A percentile compares a stretch with the other conserved stretches of the same genome.
phyloP scores from a whole-genome alignment of 495 filamentous ascomycete genomes.

The Aspergillus bridgeri region DNA sequence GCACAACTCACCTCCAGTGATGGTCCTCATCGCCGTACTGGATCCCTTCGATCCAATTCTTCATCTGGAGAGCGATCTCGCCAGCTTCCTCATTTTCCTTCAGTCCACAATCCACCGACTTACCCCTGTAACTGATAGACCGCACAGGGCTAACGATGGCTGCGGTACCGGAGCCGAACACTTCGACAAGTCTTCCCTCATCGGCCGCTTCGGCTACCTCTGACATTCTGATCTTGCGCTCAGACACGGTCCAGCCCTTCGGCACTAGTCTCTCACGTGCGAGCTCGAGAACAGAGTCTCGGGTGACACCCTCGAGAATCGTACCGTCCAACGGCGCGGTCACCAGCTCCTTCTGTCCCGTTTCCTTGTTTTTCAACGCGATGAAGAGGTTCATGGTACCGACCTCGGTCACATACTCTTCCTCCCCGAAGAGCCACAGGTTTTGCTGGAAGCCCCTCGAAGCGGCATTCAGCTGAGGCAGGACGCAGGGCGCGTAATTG shows the following conservation, averaged over 20 bases:
- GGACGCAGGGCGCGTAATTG: constrained; percentile 95
- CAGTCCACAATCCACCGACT: constrained; percentile 74
- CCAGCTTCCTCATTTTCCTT: constrained; percentile 78
- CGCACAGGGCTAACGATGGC: constrained; percentile 72
- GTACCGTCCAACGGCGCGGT: constrained; percentile 94
- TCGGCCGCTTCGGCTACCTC: constrained; percentile 74
- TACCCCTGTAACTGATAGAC: constrained; percentile 78
- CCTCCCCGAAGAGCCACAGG: constrained; percentile 91
- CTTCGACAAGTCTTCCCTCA: constrained; percentile 85
- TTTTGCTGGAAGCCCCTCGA: constrained; percentile 94
- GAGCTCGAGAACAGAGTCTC: constrained; percentile 80
- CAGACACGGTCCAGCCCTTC: constrained; percentile 84
- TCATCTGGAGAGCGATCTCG: constrained; percentile 78
- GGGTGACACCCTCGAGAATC: constrained; percentile 91
- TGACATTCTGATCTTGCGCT: constrained; percentile 85
- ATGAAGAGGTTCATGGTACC: constrained; percentile 98
- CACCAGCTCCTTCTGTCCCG: constrained; percentile 82
- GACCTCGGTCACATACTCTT: constrained; percentile 93
- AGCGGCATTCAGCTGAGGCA: constrained; percentile 88
- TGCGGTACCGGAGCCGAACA: constrained; percentile 90
- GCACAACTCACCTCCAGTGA: constrained; percentile 64
- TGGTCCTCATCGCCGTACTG: constrained; percentile 93
- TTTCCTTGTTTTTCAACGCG: constrained; percentile 73
- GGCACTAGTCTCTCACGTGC: constrained; percentile 76
- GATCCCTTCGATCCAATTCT: constrained; percentile 91